phyloP scores from a whole-genome alignment of 1,139 yeast species.

The Petasospora fabianii region DNA sequence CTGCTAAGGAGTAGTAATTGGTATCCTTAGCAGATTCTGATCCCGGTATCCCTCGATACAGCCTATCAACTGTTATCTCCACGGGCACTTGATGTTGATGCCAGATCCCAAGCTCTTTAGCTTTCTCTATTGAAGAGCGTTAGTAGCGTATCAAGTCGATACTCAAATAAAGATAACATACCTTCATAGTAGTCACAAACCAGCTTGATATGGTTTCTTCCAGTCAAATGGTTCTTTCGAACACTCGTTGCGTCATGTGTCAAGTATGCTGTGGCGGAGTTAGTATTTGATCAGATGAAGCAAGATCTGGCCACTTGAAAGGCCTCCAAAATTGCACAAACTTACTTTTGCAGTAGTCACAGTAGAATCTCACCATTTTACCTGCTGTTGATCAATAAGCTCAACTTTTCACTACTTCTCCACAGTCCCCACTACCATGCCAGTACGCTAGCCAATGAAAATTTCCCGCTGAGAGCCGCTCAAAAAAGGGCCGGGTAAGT shows the following conservation, averaged over 20 bases:
- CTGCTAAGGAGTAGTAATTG: conserved; percentile 19
- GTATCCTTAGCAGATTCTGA: conserved; percentile 8
- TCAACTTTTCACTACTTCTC: background rate
- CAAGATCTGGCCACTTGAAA: background rate
- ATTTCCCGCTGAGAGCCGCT: conserved; percentile 2
- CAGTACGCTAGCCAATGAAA: conserved; percentile 12
- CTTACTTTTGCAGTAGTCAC: conserved; percentile 76
- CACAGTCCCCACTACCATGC: background rate
- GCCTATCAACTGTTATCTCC: conserved; percentile 37
- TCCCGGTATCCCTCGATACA: conserved; percentile 48
- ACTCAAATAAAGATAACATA: conserved; percentile 1
- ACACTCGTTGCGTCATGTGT: conserved; percentile 91
- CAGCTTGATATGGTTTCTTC: conserved; percentile 71
- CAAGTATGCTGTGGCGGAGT: conserved; percentile 46
- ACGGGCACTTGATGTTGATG: conserved; percentile 38
- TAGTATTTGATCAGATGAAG: too few species aligned
- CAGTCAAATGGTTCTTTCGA: conserved; percentile 75
- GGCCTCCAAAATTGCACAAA: background rate
- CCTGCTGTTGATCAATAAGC: background rate
- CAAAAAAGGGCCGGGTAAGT: background rate
- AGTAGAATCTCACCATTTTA: conserved; percentile 53
- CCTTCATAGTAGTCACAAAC: conserved; percentile 74
- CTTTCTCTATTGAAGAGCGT: conserved; percentile 31
- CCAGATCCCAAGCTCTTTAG: conserved; percentile 47
- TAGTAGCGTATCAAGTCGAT: background rate